Percentiles rank a stretch among this genome's conserved stretches.
Evolutionary conservation across 371 early-diverging fungal genomes (phyloP).

Genomic region (Choanephora cucurbitarum): DNA sequence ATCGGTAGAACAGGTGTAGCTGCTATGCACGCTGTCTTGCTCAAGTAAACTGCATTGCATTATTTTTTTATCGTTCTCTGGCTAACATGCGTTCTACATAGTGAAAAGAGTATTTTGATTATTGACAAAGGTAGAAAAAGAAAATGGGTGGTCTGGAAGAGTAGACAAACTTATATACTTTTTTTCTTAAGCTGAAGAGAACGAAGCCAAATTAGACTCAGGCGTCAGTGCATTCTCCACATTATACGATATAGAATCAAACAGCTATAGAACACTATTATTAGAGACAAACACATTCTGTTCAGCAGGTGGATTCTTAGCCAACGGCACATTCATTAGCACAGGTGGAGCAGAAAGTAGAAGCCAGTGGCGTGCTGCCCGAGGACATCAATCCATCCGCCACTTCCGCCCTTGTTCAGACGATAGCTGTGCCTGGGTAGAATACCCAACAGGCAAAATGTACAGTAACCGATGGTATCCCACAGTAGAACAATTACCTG

Average conservation of each 20-base stretch:
- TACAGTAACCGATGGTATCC: slow-evolving; percentile 60
- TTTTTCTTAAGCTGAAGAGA: slow-evolving; percentile 38
- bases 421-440: slow-evolving; percentile 46
- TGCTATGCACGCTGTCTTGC: slow-evolving; percentile 50
- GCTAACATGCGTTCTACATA: slow-evolving; percentile 9
- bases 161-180: not conserved
- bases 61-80: not conserved
- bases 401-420: slow-evolving; percentile 53
- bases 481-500: slow-evolving; percentile 59
- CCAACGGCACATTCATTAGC: slow-evolving; percentile 60
- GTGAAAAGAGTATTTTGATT: slow-evolving; percentile 46
- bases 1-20: slow-evolving; percentile 47
- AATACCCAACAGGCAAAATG: slow-evolving; percentile 41
- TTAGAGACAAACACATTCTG: slow-evolving; percentile 66
- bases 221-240: slow-evolving; percentile 54
- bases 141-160: not conserved
- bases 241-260: slow-evolving; percentile 53
- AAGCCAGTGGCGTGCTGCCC: slow-evolving; percentile 42
- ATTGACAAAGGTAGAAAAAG: slow-evolving; percentile 44
- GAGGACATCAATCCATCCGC: slow-evolving; percentile 60
- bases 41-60: slow-evolving; percentile 30
- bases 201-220: slow-evolving; percentile 51
- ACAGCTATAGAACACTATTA: slow-evolving; percentile 45
- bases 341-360: slow-evolving; percentile 60
- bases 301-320: slow-evolving; percentile 61